phyloP scores from a whole-genome alignment of 495 filamentous ascomycete genomes.

The Apiosordaria backusii region DNA sequence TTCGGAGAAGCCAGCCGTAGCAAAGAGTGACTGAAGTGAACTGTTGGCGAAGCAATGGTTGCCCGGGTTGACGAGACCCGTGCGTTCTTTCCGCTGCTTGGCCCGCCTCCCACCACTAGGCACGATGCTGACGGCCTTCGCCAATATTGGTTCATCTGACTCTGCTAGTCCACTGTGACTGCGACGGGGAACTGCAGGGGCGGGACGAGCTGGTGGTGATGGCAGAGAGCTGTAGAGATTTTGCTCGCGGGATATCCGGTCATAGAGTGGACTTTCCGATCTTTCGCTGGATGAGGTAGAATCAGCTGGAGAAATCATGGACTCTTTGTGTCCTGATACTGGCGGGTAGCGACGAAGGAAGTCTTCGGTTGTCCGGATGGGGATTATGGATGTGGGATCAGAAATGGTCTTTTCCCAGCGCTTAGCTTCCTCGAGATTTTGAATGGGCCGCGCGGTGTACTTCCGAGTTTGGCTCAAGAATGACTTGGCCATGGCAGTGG shows the following conservation, averaged over 20 bases:
- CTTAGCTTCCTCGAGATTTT: conserved; percentile 38
- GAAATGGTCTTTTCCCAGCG: conserved; percentile 43
- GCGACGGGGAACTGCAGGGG: conserved; percentile 76
- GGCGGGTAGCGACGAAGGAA: conserved; percentile 82
- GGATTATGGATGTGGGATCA: conserved; percentile 42
- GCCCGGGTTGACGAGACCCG: conserved; percentile 76
- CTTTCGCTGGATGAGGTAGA: neutral
- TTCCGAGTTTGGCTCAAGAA: conserved; percentile 23
- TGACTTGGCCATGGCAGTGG: conserved; percentile 16
- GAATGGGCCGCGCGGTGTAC: conserved; percentile 28
- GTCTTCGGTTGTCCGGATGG: conserved; percentile 60
- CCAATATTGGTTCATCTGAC: conserved; percentile 47
- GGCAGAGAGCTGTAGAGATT: conserved; percentile 22
- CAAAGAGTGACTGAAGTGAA: conserved; percentile 76
- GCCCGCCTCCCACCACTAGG: conserved; percentile 14
- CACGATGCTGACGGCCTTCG: conserved; percentile 5
- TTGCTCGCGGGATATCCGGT: neutral
- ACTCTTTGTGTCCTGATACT: conserved; percentile 64
- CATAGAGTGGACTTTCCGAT: neutral
- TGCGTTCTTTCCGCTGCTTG: conserved; percentile 43
- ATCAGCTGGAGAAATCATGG: conserved; percentile 54
- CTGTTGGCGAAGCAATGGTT: conserved; percentile 91
- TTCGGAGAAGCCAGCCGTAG: conserved; percentile 65
- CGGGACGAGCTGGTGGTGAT: conserved; percentile 61
- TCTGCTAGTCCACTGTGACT: conserved; percentile 84